Evolutionary conservation across 2,329 filamentous ascomycete genomes (phyloP).

Genomic region (Zymoseptoria pseudotritici): DNA sequence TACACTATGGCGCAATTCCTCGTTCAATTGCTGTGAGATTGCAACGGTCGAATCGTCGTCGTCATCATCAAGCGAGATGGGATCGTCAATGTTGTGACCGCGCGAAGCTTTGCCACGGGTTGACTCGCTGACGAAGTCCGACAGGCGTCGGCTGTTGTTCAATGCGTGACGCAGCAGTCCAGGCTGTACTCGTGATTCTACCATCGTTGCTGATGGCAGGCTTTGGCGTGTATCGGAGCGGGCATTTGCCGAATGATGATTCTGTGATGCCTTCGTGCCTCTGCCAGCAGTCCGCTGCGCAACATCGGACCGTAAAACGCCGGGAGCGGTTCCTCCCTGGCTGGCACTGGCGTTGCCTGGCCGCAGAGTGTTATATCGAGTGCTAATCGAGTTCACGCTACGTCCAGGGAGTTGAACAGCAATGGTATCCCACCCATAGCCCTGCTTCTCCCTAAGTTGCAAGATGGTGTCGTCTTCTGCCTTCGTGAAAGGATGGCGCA

Average conservation of each 20-base stretch:
- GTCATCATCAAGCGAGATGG: background rate
- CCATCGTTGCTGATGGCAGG: background rate
- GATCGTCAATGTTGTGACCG: background rate
- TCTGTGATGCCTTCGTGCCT: slow-evolving; percentile 2
- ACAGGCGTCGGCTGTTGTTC: slow-evolving; percentile 7
- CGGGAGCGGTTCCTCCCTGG: background rate
- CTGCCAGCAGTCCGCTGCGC: slow-evolving; percentile 3
- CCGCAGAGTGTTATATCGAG: background rate
- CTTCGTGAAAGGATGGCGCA: background rate
- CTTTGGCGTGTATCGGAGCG: background rate
- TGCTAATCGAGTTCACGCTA: slow-evolving; percentile 1
- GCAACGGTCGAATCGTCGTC: background rate
- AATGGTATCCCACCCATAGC: slow-evolving; percentile 29
- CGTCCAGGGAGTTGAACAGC: slow-evolving; percentile 9
- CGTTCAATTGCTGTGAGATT: slow-evolving; percentile 1
- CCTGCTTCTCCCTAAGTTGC: slow-evolving; percentile 33
- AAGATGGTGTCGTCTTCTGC: slow-evolving; percentile 27
- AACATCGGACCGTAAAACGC: slow-evolving; percentile 3
- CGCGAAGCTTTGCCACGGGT: background rate
- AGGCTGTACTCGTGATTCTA: background rate
- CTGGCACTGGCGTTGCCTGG: background rate
- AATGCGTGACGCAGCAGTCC: slow-evolving; percentile 12
- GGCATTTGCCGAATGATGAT: slow-evolving; percentile 3
- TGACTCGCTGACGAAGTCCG: background rate
- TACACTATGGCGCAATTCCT: background rate